Evolutionary conservation across 768 basidiomycete genomes (phyloP), one percentile per base, ranked within the genome.

Genomic region (Collybia nuda): DNA sequence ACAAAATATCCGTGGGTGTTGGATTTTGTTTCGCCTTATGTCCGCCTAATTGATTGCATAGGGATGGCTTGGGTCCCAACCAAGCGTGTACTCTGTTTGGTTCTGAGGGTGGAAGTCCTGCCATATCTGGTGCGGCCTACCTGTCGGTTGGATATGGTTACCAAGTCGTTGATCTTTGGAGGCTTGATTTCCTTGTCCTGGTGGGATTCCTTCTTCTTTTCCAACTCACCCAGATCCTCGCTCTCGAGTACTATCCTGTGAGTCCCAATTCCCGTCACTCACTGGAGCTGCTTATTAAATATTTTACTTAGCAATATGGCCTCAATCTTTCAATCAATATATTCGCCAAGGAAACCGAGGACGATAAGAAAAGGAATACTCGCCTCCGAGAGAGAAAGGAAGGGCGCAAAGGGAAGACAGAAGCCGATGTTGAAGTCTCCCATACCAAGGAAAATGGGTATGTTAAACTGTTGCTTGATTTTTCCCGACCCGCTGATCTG

Each of bases 81-180:
- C 92, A 93, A 69, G 81, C 79, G 8, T 93, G 92, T 66, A 89
- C 89, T 0, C 68, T 93, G 18, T 79, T 78, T 49, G 90, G 91
- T n/a, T 69, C 88, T 1, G 57, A 63, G 3, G 66, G 77, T 0
- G 90, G 90, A 0, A 77, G 73, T 26, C 71, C 71, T 47, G 44
- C 70, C 24, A 81, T 93, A 50, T 55, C 67, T 8, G 92, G 92
- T 2, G 64, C 67, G 6, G 59, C 65, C 18, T 97, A 97, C 65
- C 67, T 94, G 42, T 55, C 69, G 9, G 80, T 76, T 2, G 77
- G 77, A 0, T 89, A 74, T 57, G 74, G 69, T 2, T 59, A 86
- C 44, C 62, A 74, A 42, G 60, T 66, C 18, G 65, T 67, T 8
- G 80, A 88, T 55, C 60, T 87, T 38, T 89, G 86, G 86, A 72